Percentiles rank a stretch among this genome's conserved stretches.
Evolutionary conservation across 768 basidiomycete species (phyloP).

Genomic region (Sistotremastrum niveocremeum): DNA sequence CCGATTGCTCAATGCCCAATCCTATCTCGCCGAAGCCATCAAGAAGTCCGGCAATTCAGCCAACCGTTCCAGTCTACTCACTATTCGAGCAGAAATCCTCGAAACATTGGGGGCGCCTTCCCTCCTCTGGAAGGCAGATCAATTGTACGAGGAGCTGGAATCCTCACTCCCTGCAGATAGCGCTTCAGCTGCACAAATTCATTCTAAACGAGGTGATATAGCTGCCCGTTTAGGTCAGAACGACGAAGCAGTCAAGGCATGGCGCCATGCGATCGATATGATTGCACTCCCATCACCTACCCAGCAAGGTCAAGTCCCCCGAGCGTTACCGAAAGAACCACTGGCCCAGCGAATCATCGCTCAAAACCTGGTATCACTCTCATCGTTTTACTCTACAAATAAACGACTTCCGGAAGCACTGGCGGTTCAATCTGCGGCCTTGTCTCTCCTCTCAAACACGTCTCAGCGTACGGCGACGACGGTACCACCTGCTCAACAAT

Average conservation of each 20-base stretch:
- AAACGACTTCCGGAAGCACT: conserved; percentile 43
- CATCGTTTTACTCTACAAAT: conserved; percentile 52
- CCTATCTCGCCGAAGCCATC: too few species aligned
- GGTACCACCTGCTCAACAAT: conserved; percentile 39
- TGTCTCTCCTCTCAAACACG: neutral
- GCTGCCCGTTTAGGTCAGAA: too few species aligned
- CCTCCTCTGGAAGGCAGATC: too few species aligned
- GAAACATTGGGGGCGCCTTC: too few species aligned
- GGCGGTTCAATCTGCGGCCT: conserved; percentile 24
- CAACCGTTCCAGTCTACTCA: too few species aligned
- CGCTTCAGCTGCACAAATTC: neutral
- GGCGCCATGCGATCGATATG: too few species aligned
- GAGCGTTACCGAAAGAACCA: neutral
- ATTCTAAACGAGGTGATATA: too few species aligned
- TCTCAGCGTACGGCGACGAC: conserved; percentile 9
- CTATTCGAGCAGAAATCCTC: too few species aligned
- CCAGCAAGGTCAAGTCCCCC: too few species aligned
- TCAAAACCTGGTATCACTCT: conserved; percentile 54
- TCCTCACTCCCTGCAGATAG: neutral
- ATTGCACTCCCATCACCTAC: too few species aligned
- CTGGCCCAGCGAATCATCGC: conserved; percentile 45
- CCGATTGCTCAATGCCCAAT: too few species aligned
- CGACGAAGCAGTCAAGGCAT: neutral
- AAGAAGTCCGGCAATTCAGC: too few species aligned
- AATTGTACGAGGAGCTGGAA: neutral